phyloP scores from a whole-genome alignment of 768 basidiomycete species.

The Tylopilus sp. region DNA sequence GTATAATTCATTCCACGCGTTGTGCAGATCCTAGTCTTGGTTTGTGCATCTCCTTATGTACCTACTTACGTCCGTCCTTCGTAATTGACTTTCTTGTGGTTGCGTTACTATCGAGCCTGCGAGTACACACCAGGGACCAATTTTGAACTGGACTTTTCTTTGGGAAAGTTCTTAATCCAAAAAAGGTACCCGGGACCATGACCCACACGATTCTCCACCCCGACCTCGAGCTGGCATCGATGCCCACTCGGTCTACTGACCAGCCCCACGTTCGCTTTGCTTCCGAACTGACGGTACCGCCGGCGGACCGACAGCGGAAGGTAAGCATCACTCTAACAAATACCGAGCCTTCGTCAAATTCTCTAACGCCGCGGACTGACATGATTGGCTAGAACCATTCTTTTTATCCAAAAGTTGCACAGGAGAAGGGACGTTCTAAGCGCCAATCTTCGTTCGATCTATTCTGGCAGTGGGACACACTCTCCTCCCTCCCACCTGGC shows the following conservation, averaged over 20 bases:
- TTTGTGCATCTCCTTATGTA: conserved; percentile 4
- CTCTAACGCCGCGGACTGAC: neutral
- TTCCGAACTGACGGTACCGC: conserved; percentile 31
- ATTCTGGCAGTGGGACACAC: conserved; percentile 33
- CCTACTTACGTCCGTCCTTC: conserved; percentile 5
- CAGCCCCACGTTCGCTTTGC: conserved; percentile 32
- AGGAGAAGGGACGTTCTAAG: conserved; percentile 34
- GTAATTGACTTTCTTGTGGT: conserved; percentile 10
- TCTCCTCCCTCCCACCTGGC: conserved; percentile 23
- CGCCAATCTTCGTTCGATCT: conserved; percentile 35
- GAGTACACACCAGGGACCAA: neutral
- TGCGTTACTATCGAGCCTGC: neutral
- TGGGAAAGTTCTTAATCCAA: neutral
- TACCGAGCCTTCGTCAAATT: neutral
- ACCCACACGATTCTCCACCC: neutral
- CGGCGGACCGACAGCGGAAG: conserved; percentile 31
- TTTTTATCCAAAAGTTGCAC: conserved; percentile 41
- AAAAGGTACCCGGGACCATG: neutral
- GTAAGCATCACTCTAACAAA: conserved; percentile 14
- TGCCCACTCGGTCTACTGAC: conserved; percentile 14
- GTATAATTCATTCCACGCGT: neutral
- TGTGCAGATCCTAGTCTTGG: conserved; percentile 4
- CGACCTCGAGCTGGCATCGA: conserved; percentile 20
- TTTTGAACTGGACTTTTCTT: conserved; percentile 12
- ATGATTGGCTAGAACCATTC: conserved; percentile 19